Conservation (phyloP, 257 asterid species). For the Avicennia marina region DNA sequence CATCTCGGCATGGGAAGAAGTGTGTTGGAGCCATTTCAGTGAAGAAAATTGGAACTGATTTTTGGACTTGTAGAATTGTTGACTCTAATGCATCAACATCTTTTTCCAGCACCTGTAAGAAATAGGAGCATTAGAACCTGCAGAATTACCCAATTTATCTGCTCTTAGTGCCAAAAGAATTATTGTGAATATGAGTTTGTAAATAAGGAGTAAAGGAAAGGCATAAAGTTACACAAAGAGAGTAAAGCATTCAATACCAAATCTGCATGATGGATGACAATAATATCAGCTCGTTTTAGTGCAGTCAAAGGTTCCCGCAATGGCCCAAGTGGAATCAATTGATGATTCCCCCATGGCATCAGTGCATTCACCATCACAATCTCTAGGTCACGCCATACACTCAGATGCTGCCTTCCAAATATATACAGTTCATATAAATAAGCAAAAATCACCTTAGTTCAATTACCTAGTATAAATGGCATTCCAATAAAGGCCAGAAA, state of each 20-base stretch:
- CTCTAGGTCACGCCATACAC: conserved; percentile 68
- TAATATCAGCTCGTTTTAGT: conserved; percentile 58
- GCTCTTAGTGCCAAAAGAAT: not conserved
- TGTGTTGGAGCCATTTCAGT: conserved; percentile 62
- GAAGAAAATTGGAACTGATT: conserved; percentile 47
- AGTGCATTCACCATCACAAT: conserved; percentile 89
- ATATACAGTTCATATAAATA: conserved; percentile 19
- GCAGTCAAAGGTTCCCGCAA: conserved; percentile 85
- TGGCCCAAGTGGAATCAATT: conserved; percentile 80
- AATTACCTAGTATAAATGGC: conserved; percentile 4
- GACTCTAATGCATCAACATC: conserved; percentile 48
- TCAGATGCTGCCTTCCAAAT: conserved; percentile 68
- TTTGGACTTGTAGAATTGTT: conserved; percentile 35
- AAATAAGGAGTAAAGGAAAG: too few species aligned
- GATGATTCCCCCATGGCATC: conserved; percentile 87
- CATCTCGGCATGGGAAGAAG: conserved; percentile 49
- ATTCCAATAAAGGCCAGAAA: not conserved
- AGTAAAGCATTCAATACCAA: conserved; percentile 44
- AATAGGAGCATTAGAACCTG: conserved; percentile 20
- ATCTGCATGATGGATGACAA: conserved; percentile 82
- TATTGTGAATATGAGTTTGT: too few species aligned
- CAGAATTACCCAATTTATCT: too few species aligned
- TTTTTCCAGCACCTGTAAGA: conserved; percentile 44
- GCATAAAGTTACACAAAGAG: conserved; percentile 2
- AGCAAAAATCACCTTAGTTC: conserved; percentile 18